Percentiles rank a stretch among this genome's conserved stretches.
These are phyloP conservation scores for Citrullus amarus DNA, from an alignment of 306 rosid species.

Conservation along the genomic window DNA sequence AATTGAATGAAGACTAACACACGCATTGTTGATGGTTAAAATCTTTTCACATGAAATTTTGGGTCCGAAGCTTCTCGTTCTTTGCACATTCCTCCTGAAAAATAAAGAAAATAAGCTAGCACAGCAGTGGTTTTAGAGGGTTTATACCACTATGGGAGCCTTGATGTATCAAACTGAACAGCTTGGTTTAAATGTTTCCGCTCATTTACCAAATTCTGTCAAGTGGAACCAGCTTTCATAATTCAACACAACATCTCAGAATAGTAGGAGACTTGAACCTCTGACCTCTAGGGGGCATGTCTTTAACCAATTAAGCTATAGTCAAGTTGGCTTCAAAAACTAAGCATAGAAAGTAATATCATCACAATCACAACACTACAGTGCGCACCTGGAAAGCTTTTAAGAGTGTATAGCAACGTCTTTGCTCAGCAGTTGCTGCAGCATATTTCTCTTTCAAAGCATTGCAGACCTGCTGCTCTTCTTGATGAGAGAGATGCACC, in stretches of 20 bases:
- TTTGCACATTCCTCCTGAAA: constrained; percentile 57
- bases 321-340: neutral
- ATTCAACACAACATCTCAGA: neutral
- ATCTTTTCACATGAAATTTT: constrained; percentile 19
- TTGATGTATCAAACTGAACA: neutral
- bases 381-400: constrained; percentile 68
- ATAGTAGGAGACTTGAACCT: neutral
- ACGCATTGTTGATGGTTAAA: neutral
- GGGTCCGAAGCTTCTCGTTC: constrained; percentile 33
- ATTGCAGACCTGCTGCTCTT: constrained; percentile 44
- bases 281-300: neutral
- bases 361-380: neutral
- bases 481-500: constrained; percentile 45
- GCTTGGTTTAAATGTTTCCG: neutral
- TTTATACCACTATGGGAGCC: neutral
- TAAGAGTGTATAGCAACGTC: constrained; percentile 51
- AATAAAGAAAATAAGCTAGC: constrained; percentile 13
- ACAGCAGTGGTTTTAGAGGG: neutral
- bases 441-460: constrained; percentile 47
- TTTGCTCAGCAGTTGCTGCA: constrained; percentile 48
- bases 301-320: no score
- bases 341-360: neutral
- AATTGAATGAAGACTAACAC: neutral
- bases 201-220: neutral
- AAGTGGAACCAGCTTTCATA: neutral